Evolutionary conservation across 805 yeast genomes (phyloP).

Genomic region (Metschnikowia gelsemii): DNA sequence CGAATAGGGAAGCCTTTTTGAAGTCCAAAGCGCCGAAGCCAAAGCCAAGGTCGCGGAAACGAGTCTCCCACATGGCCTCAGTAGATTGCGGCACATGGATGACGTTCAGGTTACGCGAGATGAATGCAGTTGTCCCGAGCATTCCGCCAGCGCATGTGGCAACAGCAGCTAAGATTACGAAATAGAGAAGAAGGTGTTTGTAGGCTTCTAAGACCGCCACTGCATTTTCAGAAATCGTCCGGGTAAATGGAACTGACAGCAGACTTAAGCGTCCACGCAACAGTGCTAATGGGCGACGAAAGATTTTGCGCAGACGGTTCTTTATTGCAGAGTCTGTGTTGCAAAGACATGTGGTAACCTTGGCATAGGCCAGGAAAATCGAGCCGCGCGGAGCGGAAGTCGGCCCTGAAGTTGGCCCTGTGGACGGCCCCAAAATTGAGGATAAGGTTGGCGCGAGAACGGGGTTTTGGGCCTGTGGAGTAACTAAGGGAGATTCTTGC

Average conservation of each 20-base stretch:
- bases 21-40: background rate
- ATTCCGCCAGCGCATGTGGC: conserved; percentile 3
- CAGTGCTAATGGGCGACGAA: conserved; percentile 2
- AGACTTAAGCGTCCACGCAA: background rate
- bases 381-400: conserved; percentile 1
- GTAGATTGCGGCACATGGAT: background rate
- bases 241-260: background rate
- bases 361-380: conserved; percentile 2
- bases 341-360: conserved; percentile 1
- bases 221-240: background rate
- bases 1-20: background rate
- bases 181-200: conserved; percentile 11
- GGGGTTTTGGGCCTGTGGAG: background rate
- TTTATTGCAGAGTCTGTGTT: conserved; percentile 1
- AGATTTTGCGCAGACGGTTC: conserved; percentile 4
- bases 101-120: background rate
- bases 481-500: background rate
- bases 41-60: background rate
- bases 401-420: too few relatives aligned
- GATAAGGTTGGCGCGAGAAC: background rate
- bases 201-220: conserved; percentile 7
- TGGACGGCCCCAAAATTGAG: too few relatives aligned
- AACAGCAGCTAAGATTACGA: conserved; percentile 3
- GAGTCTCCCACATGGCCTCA: background rate
- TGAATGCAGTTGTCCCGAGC: background rate